Evolutionary conservation across 176 grass and related monocot genomes (phyloP).

Genomic region (Chrysopogon serrulatus): DNA sequence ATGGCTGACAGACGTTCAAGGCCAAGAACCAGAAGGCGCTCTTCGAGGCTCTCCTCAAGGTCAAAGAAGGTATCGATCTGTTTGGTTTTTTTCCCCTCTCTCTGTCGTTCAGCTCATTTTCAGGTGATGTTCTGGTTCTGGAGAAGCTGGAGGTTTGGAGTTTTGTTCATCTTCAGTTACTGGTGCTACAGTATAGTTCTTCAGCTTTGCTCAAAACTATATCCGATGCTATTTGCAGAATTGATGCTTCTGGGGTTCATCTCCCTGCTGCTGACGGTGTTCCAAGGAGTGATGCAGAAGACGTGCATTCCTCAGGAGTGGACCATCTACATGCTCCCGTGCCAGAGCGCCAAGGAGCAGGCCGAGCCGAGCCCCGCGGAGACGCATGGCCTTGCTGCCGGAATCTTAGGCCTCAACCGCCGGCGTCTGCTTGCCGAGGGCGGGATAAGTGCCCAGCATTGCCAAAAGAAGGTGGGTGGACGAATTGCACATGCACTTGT

Average conservation of each 20-base stretch:
- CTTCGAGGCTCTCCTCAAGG: slow-evolving; percentile 90
- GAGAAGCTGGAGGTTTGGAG: background rate
- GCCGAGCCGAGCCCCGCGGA: background rate
- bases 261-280: slow-evolving; percentile 88
- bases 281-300: slow-evolving; percentile 58
- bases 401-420: slow-evolving; percentile 13
- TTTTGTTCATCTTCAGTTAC: background rate
- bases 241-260: slow-evolving; percentile 97
- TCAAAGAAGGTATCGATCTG: slow-evolving; percentile 75
- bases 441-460: slow-evolving; percentile 21
- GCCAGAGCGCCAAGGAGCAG: slow-evolving; percentile 20
- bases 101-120: background rate
- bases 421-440: slow-evolving; percentile 44
- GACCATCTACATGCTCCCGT: slow-evolving; percentile 74
- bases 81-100: background rate
- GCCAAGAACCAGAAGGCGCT: slow-evolving; percentile 80
- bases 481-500: background rate
- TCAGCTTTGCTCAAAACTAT: background rate
- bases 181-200: background rate
- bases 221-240: slow-evolving; percentile 37
- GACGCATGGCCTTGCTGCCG: slow-evolving; percentile 16
- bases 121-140: background rate
- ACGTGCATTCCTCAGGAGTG: slow-evolving; percentile 66
- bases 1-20: slow-evolving; percentile 52
- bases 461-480: slow-evolving; percentile 43